These are phyloP conservation scores for Odontarrhena argentea DNA, from an alignment of 345 rosid species.

Conservation along the genomic window DNA sequence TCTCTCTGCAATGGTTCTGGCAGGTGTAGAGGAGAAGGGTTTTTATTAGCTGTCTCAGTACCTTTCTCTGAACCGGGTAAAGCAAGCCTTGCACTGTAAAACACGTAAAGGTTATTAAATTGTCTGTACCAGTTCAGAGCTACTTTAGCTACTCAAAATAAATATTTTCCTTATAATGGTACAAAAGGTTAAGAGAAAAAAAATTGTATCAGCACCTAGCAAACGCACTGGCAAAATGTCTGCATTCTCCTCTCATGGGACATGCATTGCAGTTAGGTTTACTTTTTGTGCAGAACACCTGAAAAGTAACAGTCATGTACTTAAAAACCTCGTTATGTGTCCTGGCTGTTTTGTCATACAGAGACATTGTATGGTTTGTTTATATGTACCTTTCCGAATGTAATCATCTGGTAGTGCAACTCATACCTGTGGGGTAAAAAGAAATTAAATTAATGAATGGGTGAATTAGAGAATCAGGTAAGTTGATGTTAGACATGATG, in stretches of 20 bases:
- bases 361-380: background rate
- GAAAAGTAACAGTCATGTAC: constrained; percentile 39
- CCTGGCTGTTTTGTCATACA: background rate
- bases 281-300: constrained; percentile 97
- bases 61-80: constrained; percentile 69
- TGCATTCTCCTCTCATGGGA: constrained; percentile 98
- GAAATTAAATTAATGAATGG: constrained; percentile 35
- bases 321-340: constrained; percentile 19
- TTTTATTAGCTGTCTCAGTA: constrained; percentile 44
- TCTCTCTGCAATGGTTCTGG: constrained; percentile 45
- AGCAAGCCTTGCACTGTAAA: constrained; percentile 82
- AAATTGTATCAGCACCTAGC: constrained; percentile 65
- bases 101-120: constrained; percentile 7
- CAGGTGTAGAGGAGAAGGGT: constrained; percentile 50
- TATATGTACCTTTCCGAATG: constrained; percentile 87
- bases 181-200: constrained; percentile 19
- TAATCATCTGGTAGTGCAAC: constrained; percentile 96
- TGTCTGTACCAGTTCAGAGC: background rate
- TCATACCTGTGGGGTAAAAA: constrained; percentile 70
- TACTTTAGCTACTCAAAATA: constrained; percentile 5
- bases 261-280: constrained; percentile 97
- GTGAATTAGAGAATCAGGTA: constrained; percentile 6
- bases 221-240: constrained; percentile 98
- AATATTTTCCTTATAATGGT: background rate
- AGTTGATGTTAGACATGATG: background rate